These are phyloP conservation scores for Pharus latifolius DNA, from an alignment of 176 grass and related monocot genomes.

Conservation along the genomic window DNA sequence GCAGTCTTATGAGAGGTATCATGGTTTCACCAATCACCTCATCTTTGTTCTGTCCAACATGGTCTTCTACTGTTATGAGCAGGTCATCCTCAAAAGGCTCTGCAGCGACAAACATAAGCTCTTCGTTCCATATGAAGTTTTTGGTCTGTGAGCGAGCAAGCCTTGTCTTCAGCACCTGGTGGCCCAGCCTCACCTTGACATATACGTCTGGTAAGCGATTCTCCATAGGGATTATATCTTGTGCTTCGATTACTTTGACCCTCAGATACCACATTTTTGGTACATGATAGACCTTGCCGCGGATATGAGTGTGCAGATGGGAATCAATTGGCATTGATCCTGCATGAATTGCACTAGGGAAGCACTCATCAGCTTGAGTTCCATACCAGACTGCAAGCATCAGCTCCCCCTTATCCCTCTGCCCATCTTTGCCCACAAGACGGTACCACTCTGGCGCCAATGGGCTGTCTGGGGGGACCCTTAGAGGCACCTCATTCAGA, in stretches of 20 bases:
- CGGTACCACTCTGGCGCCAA: constrained; percentile 90
- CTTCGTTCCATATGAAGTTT: constrained; percentile 75
- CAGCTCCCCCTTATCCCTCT: constrained; percentile 64
- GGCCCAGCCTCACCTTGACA: constrained; percentile 52
- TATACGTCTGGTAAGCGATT: constrained; percentile 48
- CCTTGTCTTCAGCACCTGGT: constrained; percentile 50
- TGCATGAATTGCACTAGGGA: constrained; percentile 61
- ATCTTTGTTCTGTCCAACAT: constrained; percentile 52
- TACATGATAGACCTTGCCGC: constrained; percentile 78
- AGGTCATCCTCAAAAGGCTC: constrained; percentile 90
- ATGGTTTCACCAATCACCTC: constrained; percentile 41
- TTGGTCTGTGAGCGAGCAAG: constrained; percentile 45
- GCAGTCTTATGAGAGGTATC: constrained; percentile 33
- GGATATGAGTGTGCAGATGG: constrained; percentile 43
- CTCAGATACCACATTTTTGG: constrained; percentile 90
- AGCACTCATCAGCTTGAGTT: constrained; percentile 92
- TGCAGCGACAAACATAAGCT: constrained; percentile 73
- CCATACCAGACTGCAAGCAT: constrained; percentile 93
- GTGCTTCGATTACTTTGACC: constrained; percentile 63
- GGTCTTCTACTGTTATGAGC: constrained; percentile 60
- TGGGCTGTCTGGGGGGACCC: constrained; percentile 88
- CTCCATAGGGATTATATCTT: constrained; percentile 51
- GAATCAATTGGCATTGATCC: constrained; percentile 32
- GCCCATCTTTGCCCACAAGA: constrained; percentile 71
- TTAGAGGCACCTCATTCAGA: constrained; percentile 62